Base-by-base conservation (phyloP, 2,329 filamentous ascomycete genomes). In the Didymella glomerata region DNA sequence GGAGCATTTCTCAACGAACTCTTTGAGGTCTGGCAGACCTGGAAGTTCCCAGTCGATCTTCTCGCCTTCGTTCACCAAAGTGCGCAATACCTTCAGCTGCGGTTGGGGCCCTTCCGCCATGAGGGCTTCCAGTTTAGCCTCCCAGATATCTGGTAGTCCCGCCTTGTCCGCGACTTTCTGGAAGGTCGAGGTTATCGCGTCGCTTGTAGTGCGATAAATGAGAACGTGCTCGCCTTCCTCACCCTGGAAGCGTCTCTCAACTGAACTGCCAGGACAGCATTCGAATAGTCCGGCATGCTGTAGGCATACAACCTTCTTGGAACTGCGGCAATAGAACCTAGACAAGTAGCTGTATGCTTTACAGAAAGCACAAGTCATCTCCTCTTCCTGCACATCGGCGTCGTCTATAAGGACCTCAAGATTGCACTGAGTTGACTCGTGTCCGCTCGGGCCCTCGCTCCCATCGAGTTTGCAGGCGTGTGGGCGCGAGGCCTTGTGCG, bases 1-100 rank as follows among this genome's bases (percentile, higher is more conserved):
- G 77, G 97, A 96, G 82, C 95, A 98, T 71, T 92, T 90, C 69
- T 97, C 93, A 76, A 99, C 95, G 80, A 96, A 99, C 66, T 89
- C 86, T 78, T 88, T 90, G 68, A 99, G 84, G 68, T 91, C 86
- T 69, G 90, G 85, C 63, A 99, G 85, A 63, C 92, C 93, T 65
- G 89, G 88, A 62, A 99, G 85, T 57, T 92, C 90, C 82, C 91
- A 96, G 58, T 94, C 93, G 72, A 99, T 97, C 78, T 92, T 93
- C 80, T 99, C 95, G 77, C 95, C 95, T 83, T 99, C 95, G 74
- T 90, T 89, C 59, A 98, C 84, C 54, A 99, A 84, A 48, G 88
- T 87, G 64, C 94, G 90, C 69, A 99, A 84, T 67, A 88, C 84
- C 80, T 97, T 98, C 47, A 99, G 85, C 59, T 93, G 89, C 57